Evolutionary conservation across 768 basidiomycete species (phyloP), one percentile per base, ranked within the genome.

Genomic region (Amylocystis lapponica): DNA sequence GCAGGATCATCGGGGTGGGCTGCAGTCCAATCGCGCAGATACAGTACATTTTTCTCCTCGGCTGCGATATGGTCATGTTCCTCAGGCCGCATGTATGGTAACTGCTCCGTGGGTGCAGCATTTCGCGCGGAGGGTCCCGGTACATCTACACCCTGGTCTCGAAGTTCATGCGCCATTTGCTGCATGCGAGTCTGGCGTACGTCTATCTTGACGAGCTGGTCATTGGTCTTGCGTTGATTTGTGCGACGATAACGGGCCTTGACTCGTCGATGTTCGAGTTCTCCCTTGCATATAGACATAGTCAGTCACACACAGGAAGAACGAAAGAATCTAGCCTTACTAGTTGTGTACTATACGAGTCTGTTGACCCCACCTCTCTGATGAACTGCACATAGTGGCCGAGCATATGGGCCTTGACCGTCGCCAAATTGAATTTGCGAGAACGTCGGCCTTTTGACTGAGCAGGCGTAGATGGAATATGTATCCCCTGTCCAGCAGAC

Each of bases 331-430:
- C 29, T 9, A 30, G n/a, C 52, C 59, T 3, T 43, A 69, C 69
- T 1, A 50, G 46, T 23, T 64, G 58, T 1, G 66, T 67, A 3
- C 54, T 53, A 39, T 64, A 68, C 0, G 59, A 60, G 26, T 71
- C 67, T 0, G 61, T 64, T 2, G 66, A 66, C 0, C 70, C 68
- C 19, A 58, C 56, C 2, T 20, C 10, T 1, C 32, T 17, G 9
- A 71, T 69, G 0, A 50, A 49, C 0, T 9, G 3, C 0, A 33
- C 39, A 31, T 69, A 69, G 36, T 72, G 57, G 0, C 65, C 66
- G 0, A 71, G 48, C 0, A 59, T 48, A 45, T 70, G 70, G 0
- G 60, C 3, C 43, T 71, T 72, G 39, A 59, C 61, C 1, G 61
- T 68, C 0, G 21, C 8, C 2, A 70, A 36, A 39, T 62, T 71